These are phyloP conservation scores for Tillandsia leiboldiana DNA, from an alignment of 176 grass and related monocot genomes.

Conservation along the genomic window DNA sequence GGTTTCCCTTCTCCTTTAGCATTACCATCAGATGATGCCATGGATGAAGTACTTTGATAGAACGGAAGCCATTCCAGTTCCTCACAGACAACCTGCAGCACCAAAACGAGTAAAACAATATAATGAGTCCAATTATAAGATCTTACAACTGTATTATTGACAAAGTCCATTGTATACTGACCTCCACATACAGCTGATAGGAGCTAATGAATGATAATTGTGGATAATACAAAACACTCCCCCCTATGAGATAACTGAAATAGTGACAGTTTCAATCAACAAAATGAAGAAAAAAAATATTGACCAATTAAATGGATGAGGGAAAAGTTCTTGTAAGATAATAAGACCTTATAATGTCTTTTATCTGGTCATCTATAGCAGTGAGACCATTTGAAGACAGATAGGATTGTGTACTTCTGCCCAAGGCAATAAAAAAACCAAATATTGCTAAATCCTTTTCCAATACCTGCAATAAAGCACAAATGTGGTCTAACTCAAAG, in stretches of 20 bases:
- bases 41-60: constrained; percentile 48
- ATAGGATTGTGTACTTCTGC: constrained; percentile 81
- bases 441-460: constrained; percentile 98
- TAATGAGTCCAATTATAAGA: constrained; percentile 16
- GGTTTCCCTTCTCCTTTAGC: constrained; percentile 34
- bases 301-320: constrained; percentile 1
- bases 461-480: constrained; percentile 57
- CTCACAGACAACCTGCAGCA: constrained; percentile 80
- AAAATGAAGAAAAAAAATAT: background rate
- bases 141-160: constrained; percentile 12
- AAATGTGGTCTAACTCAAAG: constrained; percentile 12
- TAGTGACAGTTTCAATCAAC: constrained; percentile 10
- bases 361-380: constrained; percentile 55
- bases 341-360: constrained; percentile 74
- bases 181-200: constrained; percentile 97
- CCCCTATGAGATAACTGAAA: constrained; percentile 94
- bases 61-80: constrained; percentile 97
- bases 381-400: constrained; percentile 66
- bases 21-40: constrained; percentile 34
- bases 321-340: background rate
- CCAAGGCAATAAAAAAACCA: constrained; percentile 99
- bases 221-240: constrained; percentile 94
- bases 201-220: constrained; percentile 98
- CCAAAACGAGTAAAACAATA: constrained; percentile 18
- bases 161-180: constrained; percentile 27